phyloP scores from a whole-genome alignment of 2,329 filamentous ascomycete genomes.

The Paradendryphiella salina region DNA sequence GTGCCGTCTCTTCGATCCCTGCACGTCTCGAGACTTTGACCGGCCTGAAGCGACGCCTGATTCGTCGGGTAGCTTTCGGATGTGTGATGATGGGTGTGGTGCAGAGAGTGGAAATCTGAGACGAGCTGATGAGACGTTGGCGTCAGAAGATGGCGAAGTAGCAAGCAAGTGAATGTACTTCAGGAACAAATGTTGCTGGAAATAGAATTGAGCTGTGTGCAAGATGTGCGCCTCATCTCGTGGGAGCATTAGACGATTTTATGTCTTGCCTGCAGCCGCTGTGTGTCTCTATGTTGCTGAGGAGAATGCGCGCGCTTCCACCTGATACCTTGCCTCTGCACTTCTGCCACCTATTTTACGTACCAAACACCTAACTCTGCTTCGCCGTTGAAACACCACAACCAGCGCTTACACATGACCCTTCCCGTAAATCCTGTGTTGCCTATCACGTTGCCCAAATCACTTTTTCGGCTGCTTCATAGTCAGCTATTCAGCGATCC shows the following conservation, averaged over 20 bases:
- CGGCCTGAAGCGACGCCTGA: constrained; percentile 25
- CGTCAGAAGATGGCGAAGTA: constrained; percentile 21
- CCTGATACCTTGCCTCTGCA: constrained; percentile 28
- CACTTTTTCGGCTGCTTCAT: constrained; percentile 30
- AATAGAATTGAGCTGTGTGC: constrained; percentile 30
- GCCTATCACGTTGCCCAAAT: constrained; percentile 25
- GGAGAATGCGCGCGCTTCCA: constrained; percentile 46
- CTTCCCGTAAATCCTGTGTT: constrained; percentile 29
- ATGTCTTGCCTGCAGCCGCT: constrained; percentile 45
- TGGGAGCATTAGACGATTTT: constrained; percentile 36
- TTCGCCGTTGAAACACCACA: constrained; percentile 41
- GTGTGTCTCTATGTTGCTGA: constrained; percentile 33
- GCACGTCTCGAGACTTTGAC: constrained; percentile 34
- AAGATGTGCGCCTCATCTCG: constrained; percentile 31
- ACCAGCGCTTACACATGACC: constrained; percentile 38
- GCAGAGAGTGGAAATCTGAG: constrained; percentile 27
- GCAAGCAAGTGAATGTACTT: constrained; percentile 17
- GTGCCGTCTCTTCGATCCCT: constrained; percentile 46
- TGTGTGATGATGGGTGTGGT: constrained; percentile 32
- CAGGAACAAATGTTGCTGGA: constrained; percentile 22
- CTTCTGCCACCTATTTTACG: constrained; percentile 35
- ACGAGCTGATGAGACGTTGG: constrained; percentile 36
- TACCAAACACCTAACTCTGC: constrained; percentile 35
- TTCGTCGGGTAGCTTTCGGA: constrained; percentile 28
- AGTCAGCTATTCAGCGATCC: constrained; percentile 22